Evolutionary conservation across 805 yeast species (phyloP).

Genomic region (Pichia sporocuriosa): DNA sequence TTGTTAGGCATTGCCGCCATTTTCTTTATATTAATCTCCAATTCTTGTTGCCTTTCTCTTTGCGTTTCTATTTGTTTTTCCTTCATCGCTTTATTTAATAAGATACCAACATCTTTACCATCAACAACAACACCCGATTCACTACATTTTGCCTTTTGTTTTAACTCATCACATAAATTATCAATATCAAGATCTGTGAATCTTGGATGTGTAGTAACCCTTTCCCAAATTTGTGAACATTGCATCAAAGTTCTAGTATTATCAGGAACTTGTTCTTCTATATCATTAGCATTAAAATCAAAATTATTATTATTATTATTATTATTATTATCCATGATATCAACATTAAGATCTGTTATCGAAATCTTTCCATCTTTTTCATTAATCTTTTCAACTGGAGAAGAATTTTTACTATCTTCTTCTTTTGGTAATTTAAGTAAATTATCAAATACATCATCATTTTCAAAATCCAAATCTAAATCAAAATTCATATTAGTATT

Average conservation of each 20-base stretch:
- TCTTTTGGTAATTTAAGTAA: constrained; percentile 5
- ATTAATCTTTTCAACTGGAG: constrained; percentile 2
- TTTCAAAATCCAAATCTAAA: constrained; percentile 10
- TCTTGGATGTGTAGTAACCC: constrained; percentile 89
- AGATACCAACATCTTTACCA: constrained; percentile 65
- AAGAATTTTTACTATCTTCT: constrained; percentile 14
- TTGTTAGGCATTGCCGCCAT: constrained; percentile 1
- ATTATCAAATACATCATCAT: constrained; percentile 12
- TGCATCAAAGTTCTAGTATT: constrained; percentile 53
- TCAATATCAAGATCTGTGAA: constrained; percentile 92
- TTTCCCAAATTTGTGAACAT: constrained; percentile 95
- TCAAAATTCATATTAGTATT: constrained; percentile 3
- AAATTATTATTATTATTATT: constrained; percentile 6
- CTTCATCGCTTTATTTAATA: constrained; percentile 29
- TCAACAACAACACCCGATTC: constrained; percentile 87
- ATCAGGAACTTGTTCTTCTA: constrained; percentile 61
- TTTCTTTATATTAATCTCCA: constrained; percentile 1
- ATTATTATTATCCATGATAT: not conserved
- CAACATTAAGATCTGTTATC: not conserved
- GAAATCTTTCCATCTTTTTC: constrained; percentile 3
- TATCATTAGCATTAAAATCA: constrained; percentile 26
- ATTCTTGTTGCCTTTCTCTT: not conserved
- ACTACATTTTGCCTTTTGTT: constrained; percentile 90
- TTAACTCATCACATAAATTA: constrained; percentile 83
- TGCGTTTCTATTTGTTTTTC: not conserved